phyloP scores from a whole-genome alignment of 768 basidiomycete species.

The Russula emetica region DNA sequence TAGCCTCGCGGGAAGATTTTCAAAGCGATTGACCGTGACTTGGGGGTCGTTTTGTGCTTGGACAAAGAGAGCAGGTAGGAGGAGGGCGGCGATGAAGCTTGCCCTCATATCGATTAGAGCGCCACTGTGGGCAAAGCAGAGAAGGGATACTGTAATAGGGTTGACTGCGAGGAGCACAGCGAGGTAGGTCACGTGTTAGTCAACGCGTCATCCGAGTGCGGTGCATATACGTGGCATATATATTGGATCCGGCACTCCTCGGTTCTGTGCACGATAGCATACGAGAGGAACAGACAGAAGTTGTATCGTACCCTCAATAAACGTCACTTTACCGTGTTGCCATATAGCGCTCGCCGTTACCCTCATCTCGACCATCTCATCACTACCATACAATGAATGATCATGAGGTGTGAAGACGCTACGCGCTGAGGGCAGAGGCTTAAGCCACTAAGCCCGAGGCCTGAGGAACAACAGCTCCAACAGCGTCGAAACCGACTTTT shows the following conservation, averaged over 20 bases:
- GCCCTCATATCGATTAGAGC: slow-evolving; percentile 12
- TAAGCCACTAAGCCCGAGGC: too few relatives aligned
- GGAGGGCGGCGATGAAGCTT: background rate
- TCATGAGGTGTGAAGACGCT: background rate
- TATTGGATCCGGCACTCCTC: background rate
- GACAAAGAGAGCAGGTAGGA: slow-evolving; percentile 11
- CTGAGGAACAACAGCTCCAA: background rate
- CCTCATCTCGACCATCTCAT: background rate
- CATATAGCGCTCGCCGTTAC: background rate
- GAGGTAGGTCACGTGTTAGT: background rate
- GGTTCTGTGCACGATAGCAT: background rate
- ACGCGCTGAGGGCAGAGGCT: background rate
- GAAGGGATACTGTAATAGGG: background rate
- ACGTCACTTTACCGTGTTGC: background rate
- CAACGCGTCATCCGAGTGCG: background rate
- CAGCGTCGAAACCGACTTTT: background rate
- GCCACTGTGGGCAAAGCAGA: background rate
- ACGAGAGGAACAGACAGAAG: background rate
- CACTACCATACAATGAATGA: background rate
- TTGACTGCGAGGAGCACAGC: background rate
- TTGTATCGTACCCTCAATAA: background rate
- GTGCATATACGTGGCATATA: too few relatives aligned
- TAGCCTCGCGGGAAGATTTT: slow-evolving; percentile 67
- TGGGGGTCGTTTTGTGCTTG: slow-evolving; percentile 25
- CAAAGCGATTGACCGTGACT: slow-evolving; percentile 46